These are phyloP conservation scores for Loxodes magnus DNA, from an alignment of 73 alveolate species.

Conservation along the genomic window DNA sequence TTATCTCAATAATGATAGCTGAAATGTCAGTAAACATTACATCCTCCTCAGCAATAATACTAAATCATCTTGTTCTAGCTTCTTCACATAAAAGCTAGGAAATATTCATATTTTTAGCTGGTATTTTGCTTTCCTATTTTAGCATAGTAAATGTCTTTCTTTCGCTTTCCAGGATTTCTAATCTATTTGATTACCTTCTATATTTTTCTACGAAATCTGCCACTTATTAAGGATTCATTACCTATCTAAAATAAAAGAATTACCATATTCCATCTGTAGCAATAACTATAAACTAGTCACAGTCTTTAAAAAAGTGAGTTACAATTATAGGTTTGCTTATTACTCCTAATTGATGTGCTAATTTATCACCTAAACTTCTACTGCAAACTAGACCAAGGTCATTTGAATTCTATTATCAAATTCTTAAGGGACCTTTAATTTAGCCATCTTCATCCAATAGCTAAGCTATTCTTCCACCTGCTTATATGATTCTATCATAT, in stretches of 20 bases:
- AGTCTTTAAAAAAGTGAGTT: constrained; percentile 1
- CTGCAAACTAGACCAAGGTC: constrained; percentile 44
- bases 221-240: constrained; percentile 6
- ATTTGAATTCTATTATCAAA: constrained; percentile 17
- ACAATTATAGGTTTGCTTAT: constrained; percentile 31
- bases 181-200: background rate
- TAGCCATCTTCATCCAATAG: constrained; percentile 20
- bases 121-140: background rate
- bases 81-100: constrained; percentile 10
- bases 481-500: constrained; percentile 16
- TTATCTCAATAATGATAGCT: constrained; percentile 3
- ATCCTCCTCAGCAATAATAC: constrained; percentile 10
- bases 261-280: constrained; percentile 43
- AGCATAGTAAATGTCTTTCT: too few relatives aligned
- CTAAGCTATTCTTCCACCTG: constrained; percentile 32
- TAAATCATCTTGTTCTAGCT: constrained; percentile 8
- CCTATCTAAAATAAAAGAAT: too few relatives aligned
- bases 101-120: background rate
- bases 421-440: constrained; percentile 25
- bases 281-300: constrained; percentile 15
- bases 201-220: constrained; percentile 8
- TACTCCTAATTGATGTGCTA: constrained; percentile 35
- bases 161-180: too few relatives aligned
- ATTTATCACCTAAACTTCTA: constrained; percentile 32
- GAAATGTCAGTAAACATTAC: constrained; percentile 11